A percentile compares a stretch with the other conserved stretches of the same genome.
Conservation (phyloP, 192 early-diverging fungal genomes). For the Coemansia sp. region DNA sequence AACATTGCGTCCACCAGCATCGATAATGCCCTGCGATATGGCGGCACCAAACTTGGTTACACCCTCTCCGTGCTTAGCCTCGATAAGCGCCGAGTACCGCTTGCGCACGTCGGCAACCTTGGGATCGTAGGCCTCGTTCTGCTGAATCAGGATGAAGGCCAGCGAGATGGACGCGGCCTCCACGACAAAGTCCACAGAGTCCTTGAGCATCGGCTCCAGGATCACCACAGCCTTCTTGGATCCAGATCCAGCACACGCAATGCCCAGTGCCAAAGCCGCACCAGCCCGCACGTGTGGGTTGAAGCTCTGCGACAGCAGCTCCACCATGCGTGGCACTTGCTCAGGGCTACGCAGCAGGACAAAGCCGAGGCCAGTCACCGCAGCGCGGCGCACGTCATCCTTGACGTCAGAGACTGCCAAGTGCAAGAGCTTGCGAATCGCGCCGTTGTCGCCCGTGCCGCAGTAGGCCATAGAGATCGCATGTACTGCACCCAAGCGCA, state of each 20-base stretch:
- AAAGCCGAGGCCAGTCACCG: slow-evolving; percentile 96
- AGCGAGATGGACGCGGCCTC: slow-evolving; percentile 95
- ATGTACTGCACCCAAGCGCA: slow-evolving; percentile 97
- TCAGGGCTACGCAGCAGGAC: slow-evolving; percentile 88
- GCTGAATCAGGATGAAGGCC: slow-evolving; percentile 96
- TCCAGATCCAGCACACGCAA: slow-evolving; percentile 96
- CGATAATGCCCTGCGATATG: slow-evolving; percentile 95
- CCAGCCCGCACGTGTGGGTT: slow-evolving; percentile 99
- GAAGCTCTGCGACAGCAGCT: slow-evolving; percentile 95
- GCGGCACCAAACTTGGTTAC: slow-evolving; percentile 96
- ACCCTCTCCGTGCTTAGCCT: slow-evolving; percentile 89
- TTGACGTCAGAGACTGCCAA: slow-evolving; percentile 98
- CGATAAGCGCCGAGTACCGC: slow-evolving; percentile 85
- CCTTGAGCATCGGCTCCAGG: slow-evolving; percentile 97
- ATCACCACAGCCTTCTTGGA: slow-evolving; percentile 88
- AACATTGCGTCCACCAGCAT: slow-evolving; percentile 98
- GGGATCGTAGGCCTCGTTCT: slow-evolving; percentile 82
- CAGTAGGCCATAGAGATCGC: slow-evolving; percentile 97
- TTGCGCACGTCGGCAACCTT: slow-evolving; percentile 87
- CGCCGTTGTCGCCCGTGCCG: slow-evolving; percentile 97
- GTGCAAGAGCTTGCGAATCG: slow-evolving; percentile 91
- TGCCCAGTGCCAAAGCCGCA: slow-evolving; percentile 93
- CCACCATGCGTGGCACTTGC: slow-evolving; percentile 98
- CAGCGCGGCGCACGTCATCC: slow-evolving; percentile 99
- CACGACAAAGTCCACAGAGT: slow-evolving; percentile 95